Evolutionary conservation across 106 monocot species (phyloP), one percentile per base, ranked within the genome.

Genomic region (Acorus gramineus): DNA sequence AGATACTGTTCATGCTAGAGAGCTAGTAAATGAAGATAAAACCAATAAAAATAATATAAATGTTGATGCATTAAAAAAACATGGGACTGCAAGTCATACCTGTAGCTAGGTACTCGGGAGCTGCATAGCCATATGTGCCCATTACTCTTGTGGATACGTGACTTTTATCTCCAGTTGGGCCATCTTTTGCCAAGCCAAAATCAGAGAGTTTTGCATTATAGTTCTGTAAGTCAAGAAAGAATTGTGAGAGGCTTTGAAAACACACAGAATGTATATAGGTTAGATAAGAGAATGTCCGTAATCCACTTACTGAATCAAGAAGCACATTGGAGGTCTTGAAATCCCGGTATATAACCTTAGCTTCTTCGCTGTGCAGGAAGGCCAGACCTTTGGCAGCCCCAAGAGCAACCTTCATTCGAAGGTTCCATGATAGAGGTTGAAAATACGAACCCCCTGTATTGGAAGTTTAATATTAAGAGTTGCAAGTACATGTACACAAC

Each of bases 361-460:
- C 67, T 7, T 80, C 72, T 5, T 79, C 55, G 52, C 80, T 68
- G 46, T 95, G 95, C 46, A 95, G 82, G 77, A 82, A 95, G 13
- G 95, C 90, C 3, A 95, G 90, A 62, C 90, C 95, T 74, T 68
- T 85, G 9, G 95, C 95, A 52, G 95, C 86, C 61, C 90, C 86
- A 7, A 87, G 84, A 14, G 90, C 95, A 69, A 95, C 75, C 63
- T 78, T 82, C 87, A 95, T 80, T 28, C 90, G 78, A 5, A 93
- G 74, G 53, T 84, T 86, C 93, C 93, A 93, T n/a, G 93, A 86
- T 2, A 93, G 83, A 49, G 93, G 93, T 66, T 93, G 93, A 66
- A 86, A 81, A 59, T 81, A 71, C 11, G 93, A 93, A 6, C 86
- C 81, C 76, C 93, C 93, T 93, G 62, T 78, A 73, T 67, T 8